phyloP scores from a whole-genome alignment of 148 eudicot species.

The Drosera capensis region DNA sequence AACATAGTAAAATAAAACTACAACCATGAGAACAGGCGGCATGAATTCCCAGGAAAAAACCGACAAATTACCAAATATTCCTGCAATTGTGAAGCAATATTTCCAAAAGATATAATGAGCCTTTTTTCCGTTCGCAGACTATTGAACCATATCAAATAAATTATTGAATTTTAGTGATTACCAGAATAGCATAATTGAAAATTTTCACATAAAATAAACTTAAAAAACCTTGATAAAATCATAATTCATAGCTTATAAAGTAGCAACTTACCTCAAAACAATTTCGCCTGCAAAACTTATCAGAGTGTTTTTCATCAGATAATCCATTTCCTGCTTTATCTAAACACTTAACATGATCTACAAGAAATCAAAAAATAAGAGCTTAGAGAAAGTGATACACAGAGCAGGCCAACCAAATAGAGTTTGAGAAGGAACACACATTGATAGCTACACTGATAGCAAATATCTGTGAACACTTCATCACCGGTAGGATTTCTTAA shows the following conservation, averaged over 20 bases:
- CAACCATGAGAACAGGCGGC: not conserved
- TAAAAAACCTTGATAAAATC: no score
- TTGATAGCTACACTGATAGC: slow-evolving; percentile 36
- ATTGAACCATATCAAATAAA: not conserved
- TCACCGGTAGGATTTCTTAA: slow-evolving; percentile 9
- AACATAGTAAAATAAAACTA: not conserved
- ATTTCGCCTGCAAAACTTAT: slow-evolving; percentile 30
- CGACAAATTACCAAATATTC: no score
- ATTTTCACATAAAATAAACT: not conserved
- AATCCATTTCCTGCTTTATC: slow-evolving; percentile 14
- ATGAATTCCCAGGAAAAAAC: no score
- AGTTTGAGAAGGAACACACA: slow-evolving; percentile 14
- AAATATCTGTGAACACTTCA: slow-evolving; percentile 15
- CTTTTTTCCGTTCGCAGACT: not conserved
- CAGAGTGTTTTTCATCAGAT: slow-evolving; percentile 12
- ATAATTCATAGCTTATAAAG: not conserved
- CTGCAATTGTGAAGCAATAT: no score
- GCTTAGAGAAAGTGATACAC: slow-evolving; percentile 1
- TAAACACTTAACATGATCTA: slow-evolving; percentile 30
- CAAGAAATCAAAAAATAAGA: slow-evolving; percentile 5
- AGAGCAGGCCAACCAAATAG: slow-evolving; percentile 1
- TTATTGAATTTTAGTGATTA: not conserved
- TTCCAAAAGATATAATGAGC: not conserved
- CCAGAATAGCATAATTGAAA: not conserved
- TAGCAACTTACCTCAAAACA: slow-evolving; percentile 24